Evolutionary conservation across 2,329 filamentous ascomycete genomes (phyloP), one percentile per base, ranked within the genome.

Genomic region (Helminthosporium solani): DNA sequence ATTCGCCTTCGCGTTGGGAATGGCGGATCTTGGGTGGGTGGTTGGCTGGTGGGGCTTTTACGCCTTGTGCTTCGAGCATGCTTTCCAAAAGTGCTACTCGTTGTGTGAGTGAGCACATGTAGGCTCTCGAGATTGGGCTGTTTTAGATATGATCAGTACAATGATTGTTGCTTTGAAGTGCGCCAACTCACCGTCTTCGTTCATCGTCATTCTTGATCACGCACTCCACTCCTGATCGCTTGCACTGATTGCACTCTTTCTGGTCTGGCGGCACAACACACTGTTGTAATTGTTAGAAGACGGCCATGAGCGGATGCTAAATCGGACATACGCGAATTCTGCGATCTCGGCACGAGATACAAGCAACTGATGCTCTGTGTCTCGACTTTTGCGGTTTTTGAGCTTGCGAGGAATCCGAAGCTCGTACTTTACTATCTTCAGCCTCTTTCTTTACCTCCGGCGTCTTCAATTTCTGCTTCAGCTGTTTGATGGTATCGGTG

Each of bases 161-260:
- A 2, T 21, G 2, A 6, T 18, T n/a, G 12, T 7, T 3, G 12
- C n/a, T 31, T 14, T 36, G 19, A 7, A 14, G 36, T 4, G 4
- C 12, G 38, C 21, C 7, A 30, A 64, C 72, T 33, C 58, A 79
- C 78, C 78, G 70, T 62, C 78, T 66, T 33, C 79, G 67, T 58
- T 82, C 78, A 59, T 82, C 79, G 49, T 81, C 79, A 52, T 81
- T 79, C 55, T 78, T 80, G 56, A 82, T 82, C 43, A 81, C 66
- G 52, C 79, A 81, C 37, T 75, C 70, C 9, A 74, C 71, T 14
- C 75, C 77, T 2, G 75, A 72, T 44, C 76, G 70, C 53, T 75
- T 75, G 59, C 79, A 82, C 49, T 80, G 78, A 16, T 72, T 75
- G 60, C 79, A 82, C 47, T 73, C 72, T 8, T 66, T 66, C 48